Evolutionary conservation across 257 asterid genomes (phyloP), one percentile per base, ranked within the genome.

Genomic region (Fraxinus quadrangulata): DNA sequence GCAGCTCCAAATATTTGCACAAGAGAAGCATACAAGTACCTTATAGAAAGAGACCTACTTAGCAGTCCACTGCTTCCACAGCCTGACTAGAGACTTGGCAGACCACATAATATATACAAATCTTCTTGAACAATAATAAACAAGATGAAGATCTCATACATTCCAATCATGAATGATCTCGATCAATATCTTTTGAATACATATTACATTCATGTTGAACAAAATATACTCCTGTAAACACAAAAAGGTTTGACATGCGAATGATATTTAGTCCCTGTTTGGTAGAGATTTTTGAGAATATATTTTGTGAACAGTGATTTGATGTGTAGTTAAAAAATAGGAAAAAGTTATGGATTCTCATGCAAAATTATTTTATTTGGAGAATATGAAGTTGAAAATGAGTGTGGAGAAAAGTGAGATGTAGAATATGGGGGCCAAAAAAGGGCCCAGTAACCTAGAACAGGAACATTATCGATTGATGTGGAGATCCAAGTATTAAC

Each of bases 131-230:
- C 21, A 45, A 24, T 37, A 28, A 76, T 36, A 67, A 76, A 63
- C 47, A 76, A 28, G 51, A 61, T 23, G 49, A 71, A 16, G 7
- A 21, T 75, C 79, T 73, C 66, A 51, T 39, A 75, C 74, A 72
- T 39, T 56, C 39, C 59, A 63, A 77, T 42, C 69, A 39, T 4
- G 45, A 40, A 61, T 30, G 28, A 1, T 56, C 66, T 56, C 66
- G 23, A 70, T 63, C 59, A 79, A 21, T 47, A 66, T 56, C 69
- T 21, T 59, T 21, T 34, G 31, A 42, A 59, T 23, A 59, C 4
- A 21, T 47, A 47, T 59, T 59, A 59, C 12, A 59, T n/a, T 59
- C 67, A 59, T 5, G 65, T 56, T 56, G 28, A 21, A n/a, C 17
- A 1, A 21, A 39, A 30, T 6, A 39, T 33, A 5, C 56, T 28